Percentiles rank a stretch among this genome's conserved stretches.
These are phyloP conservation scores for Russula abietina DNA, from an alignment of 768 basidiomycete genomes.

Conservation along the genomic window DNA sequence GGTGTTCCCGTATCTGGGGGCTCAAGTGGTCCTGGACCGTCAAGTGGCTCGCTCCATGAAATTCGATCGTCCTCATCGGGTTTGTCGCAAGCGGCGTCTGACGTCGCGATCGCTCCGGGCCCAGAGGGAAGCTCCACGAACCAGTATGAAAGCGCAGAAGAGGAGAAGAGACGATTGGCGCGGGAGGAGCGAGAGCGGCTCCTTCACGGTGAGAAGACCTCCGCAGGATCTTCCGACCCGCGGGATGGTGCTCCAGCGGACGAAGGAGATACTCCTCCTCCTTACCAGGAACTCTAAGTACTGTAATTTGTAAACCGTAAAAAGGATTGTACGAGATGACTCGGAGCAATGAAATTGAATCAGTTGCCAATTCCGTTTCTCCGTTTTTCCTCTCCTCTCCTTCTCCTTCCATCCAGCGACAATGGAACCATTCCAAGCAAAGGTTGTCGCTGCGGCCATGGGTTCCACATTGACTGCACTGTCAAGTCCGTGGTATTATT, in stretches of 20 bases:
- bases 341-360: not conserved
- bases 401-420: not conserved
- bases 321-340: not conserved
- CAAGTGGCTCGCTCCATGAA: constrained; percentile 56
- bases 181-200: constrained; percentile 48
- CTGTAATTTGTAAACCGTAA: not conserved
- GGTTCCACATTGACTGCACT: constrained; percentile 78
- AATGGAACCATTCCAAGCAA: constrained; percentile 75
- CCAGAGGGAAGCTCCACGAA: constrained; percentile 29
- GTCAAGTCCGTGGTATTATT: constrained; percentile 51
- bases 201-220: constrained; percentile 28
- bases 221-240: constrained; percentile 16
- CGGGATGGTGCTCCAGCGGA: constrained; percentile 15
- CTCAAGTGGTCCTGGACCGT: constrained; percentile 55
- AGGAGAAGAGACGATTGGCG: constrained; percentile 60
- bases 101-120: not conserved
- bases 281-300: constrained; percentile 39
- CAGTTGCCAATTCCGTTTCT: not conserved
- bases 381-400: not conserved
- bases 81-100: constrained; percentile 6
- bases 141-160: constrained; percentile 46
- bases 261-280: constrained; percentile 37
- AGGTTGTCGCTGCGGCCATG: constrained; percentile 70
- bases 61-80: constrained; percentile 27
- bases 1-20: constrained; percentile 65